Evolutionary conservation across 768 basidiomycete species (phyloP).

Genomic region (Amanita phalloides): DNA sequence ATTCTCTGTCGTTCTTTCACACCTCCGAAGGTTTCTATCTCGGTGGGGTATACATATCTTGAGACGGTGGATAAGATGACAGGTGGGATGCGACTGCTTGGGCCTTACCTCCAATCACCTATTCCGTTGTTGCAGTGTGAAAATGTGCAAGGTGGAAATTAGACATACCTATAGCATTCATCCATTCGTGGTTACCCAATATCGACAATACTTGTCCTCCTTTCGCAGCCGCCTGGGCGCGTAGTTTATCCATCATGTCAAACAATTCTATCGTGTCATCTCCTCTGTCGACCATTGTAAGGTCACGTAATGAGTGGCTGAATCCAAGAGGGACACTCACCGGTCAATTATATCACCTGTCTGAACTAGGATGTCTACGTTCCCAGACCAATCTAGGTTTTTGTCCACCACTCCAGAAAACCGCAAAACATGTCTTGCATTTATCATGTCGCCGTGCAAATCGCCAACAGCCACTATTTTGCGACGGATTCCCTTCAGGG

Average conservation of each 20-base stretch:
- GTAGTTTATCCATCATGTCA: constrained; percentile 72
- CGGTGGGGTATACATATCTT: constrained; percentile 78
- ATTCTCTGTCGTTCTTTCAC: constrained; percentile 62
- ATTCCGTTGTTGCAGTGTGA: constrained; percentile 3
- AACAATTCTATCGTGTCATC: constrained; percentile 86
- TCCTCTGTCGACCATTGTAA: constrained; percentile 31
- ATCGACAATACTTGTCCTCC: constrained; percentile 72
- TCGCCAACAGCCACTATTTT: constrained; percentile 88
- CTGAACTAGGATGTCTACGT: constrained; percentile 83
- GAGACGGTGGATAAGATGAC: neutral
- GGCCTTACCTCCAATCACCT: constrained; percentile 77
- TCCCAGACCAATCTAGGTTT: constrained; percentile 69
- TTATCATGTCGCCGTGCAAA: constrained; percentile 76
- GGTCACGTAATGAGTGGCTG: neutral
- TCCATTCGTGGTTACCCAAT: constrained; percentile 94
- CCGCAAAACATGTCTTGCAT: constrained; percentile 68
- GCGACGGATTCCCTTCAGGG: constrained; percentile 23
- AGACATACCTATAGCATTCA: constrained; percentile 74
- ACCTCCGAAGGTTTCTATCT: constrained; percentile 75
- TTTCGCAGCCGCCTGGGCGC: constrained; percentile 54
- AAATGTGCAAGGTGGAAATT: neutral
- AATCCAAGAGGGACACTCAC: constrained; percentile 25
- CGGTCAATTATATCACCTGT: constrained; percentile 94
- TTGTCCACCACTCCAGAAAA: constrained; percentile 73
- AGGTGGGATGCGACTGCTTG: neutral